Evolutionary conservation across 2,329 filamentous ascomycete genomes (phyloP), one percentile per base, ranked within the genome.

Genomic region (Clonostachys rhizophaga): DNA sequence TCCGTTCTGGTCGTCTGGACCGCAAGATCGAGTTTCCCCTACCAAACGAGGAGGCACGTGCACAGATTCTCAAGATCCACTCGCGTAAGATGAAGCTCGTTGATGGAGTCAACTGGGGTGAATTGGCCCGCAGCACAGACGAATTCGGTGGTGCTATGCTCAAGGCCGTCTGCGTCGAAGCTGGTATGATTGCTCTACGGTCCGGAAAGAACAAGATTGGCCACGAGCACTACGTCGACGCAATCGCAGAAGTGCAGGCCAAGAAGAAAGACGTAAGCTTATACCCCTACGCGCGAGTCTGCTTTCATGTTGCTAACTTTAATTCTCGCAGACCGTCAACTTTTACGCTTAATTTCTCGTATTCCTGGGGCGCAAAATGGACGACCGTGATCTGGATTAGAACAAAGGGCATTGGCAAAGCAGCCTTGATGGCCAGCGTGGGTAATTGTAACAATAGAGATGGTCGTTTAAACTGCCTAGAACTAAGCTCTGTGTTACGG

Each of bases 161-260:
- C 58, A 99, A 99, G 79, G 94, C 94, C 40, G 94, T 99, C 18
- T 99, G 94, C 67, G 94, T 99, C 24, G 94, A 99, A 74, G 94
- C 94, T 45, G 94, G 94, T 65, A 99, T 99, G 94, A 99, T 99
- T 71, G 94, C 94, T 30, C 75, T 99, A 62, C 83, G 94, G 57
- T 90, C 86, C 67, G 94, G 94, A 51, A 91, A 95, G 78, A 91
- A 86, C 71, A 96, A 96, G 80, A 94, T 99, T 63, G 88, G 87
- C 50, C 94, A 99, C 66, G 94, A 99, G 75, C 90, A 99, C 70
- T 99, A 97, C 64, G 94, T 99, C 44, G 94, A 99, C 75, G 94
- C 94, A 51, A 97, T 99, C 67, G 82, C 91, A 36, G 94, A 99
- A 71, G 94, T 99, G 58, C 90, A 91, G 68, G 85, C 87, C 52